Evolutionary conservation across 2,329 filamentous ascomycete species (phyloP), one percentile per base, ranked within the genome.

Genomic region (Polychaeton citri): DNA sequence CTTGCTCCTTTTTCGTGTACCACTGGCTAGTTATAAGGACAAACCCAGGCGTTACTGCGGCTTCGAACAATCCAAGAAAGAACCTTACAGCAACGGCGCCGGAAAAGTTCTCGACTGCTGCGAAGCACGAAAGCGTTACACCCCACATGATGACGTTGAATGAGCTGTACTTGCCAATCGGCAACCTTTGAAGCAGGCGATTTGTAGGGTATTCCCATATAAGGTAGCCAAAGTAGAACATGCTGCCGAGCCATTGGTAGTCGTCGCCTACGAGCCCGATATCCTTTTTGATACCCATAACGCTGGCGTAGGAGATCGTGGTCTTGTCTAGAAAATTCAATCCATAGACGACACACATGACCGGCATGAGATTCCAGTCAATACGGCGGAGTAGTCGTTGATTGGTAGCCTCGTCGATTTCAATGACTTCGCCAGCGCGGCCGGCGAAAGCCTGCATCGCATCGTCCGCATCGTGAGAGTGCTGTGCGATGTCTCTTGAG

Each of bases 1-100:
- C 74, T 58, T 82, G 78, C 51, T 83, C 79, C 36, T 65, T 64
- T 52, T 76, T 76, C 1, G 79, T 82, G 47, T 81, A 84, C 78
- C 78, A 83, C 57, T 81, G 75, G 3, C 65, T 72, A 1, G 77
- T 81, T 45, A 83, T 67, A 1, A 83, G 62, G 0, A 74, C 71
- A 45, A 81, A 81, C 0, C 76, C 76, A 1, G 79, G 79, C 0
- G 75, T 79, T 2, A 82, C 75, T 0, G 76, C 74, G 0, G 75
- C 65, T 51, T 84, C 79, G 37, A 79, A 79, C 1, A 79, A 63
- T 19, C 79, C 79, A 1, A 81, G 64, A 45, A 82, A 72, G 51
- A 81, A 76, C 0, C 79, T 70, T 21, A 81, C 68, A 1, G 72
- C 74, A 16, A 81, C 66, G 0, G 75, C 72, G 1, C 76, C 72